Conservation (phyloP, 139 green algal genomes). For the Closterium sp. region DNA sequence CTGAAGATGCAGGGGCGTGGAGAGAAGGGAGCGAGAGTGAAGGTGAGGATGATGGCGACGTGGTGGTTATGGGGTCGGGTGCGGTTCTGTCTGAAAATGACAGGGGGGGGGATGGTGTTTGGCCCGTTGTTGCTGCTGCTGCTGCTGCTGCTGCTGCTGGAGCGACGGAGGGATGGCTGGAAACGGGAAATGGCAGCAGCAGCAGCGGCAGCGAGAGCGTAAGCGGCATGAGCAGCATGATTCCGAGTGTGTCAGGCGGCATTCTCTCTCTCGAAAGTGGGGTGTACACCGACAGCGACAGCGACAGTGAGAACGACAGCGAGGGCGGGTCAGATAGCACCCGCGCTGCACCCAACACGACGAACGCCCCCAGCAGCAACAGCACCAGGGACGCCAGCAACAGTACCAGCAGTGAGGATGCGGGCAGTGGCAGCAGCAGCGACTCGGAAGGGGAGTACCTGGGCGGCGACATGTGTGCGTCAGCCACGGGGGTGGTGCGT, state of each 20-base stretch:
- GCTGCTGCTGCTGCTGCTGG: background rate
- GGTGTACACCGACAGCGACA: background rate
- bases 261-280: background rate
- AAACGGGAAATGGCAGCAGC: background rate
- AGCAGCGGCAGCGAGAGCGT: background rate
- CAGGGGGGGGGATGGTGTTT: background rate
- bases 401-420: background rate
- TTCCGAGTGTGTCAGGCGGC: background rate
- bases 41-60: background rate
- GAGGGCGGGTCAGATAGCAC: background rate
- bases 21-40: background rate
- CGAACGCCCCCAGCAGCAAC: background rate
- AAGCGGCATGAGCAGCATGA: background rate
- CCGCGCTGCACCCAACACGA: background rate
- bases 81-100: background rate
- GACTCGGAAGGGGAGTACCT: constrained; percentile 16
- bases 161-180: background rate
- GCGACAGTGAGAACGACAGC: background rate
- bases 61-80: background rate
- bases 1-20: background rate
- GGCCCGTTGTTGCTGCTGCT: background rate
- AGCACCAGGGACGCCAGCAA: background rate
- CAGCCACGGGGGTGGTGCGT: constrained; percentile 42
- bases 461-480: constrained; percentile 40
- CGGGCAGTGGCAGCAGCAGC: background rate